These are phyloP conservation scores for Firmiana major DNA, from an alignment of 345 rosid species.

Conservation along the genomic window DNA sequence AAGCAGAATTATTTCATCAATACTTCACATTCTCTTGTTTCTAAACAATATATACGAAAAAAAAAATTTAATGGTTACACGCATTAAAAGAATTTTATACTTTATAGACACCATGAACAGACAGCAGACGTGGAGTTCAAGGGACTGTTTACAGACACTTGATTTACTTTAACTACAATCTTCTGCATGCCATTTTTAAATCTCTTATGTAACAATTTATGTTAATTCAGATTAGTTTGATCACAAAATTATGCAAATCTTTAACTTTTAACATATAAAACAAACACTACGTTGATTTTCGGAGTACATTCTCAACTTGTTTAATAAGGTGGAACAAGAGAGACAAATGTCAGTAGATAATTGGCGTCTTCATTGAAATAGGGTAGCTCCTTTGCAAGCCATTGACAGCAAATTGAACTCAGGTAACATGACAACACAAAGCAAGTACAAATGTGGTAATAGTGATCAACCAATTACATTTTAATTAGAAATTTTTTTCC, in stretches of 20 bases:
- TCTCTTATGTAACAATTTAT: not conserved
- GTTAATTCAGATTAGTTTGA: constrained; percentile 4
- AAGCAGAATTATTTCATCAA: not conserved
- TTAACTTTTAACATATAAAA: not conserved
- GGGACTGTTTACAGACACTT: not conserved
- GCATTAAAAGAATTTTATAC: not conserved
- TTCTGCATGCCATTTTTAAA: not conserved
- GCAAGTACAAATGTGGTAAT: not conserved
- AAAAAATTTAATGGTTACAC: not conserved
- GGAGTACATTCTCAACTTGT: not conserved
- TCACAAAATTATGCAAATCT: not conserved
- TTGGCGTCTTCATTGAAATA: not conserved
- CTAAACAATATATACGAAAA: not conserved
- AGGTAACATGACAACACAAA: not conserved
- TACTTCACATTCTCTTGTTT: not conserved
- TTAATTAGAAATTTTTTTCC: not conserved
- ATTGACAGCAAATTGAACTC: not conserved
- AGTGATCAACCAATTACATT: not conserved
- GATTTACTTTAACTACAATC: not conserved
- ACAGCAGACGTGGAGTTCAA: not conserved
- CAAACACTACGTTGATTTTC: not conserved
- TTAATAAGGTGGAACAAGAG: not conserved
- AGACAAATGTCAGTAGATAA: not conserved
- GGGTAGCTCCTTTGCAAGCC: not conserved
- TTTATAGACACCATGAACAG: not conserved